A percentile compares a stretch with the other conserved stretches of the same genome.
Conservation (phyloP, 805 yeast species). For the Martiniozyma abietophila region DNA sequence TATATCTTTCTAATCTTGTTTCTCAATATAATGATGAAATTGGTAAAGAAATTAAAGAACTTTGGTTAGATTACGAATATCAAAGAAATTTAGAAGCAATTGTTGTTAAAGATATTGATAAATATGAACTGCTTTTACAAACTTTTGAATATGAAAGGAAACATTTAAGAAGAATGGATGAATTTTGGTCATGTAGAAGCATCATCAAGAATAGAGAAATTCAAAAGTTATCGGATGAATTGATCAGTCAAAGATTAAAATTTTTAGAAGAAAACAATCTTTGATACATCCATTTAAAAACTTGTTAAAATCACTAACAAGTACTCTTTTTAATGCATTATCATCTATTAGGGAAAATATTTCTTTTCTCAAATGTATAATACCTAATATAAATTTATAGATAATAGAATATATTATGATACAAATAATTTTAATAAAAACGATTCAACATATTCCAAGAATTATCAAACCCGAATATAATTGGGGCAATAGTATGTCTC, state of each 20-base stretch:
- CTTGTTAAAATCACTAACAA: too few species aligned
- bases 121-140: constrained; percentile 76
- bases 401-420: not conserved
- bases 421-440: constrained; percentile 11
- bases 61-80: constrained; percentile 87
- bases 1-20: constrained; percentile 52
- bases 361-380: too few species aligned
- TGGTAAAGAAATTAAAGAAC: constrained; percentile 53
- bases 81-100: constrained; percentile 74
- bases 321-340: too few species aligned
- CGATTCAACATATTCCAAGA: constrained; percentile 32
- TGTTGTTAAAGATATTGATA: constrained; percentile 90
- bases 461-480: constrained; percentile 87
- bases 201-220: constrained; percentile 67
- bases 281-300: not conserved
- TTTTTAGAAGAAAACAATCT: constrained; percentile 26
- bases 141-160: constrained; percentile 76
- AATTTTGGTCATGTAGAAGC: constrained; percentile 55
- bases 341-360: too few species aligned
- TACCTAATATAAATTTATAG: constrained; percentile 2
- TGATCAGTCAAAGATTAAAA: constrained; percentile 36
- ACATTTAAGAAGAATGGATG: constrained; percentile 51
- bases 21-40: constrained; percentile 54
- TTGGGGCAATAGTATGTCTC: constrained; percentile 78
- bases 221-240: constrained; percentile 54